These are phyloP conservation scores for Pythium pectinolyticum DNA, from an alignment of 352 stramenopile genomes.

Conservation along the genomic window DNA sequence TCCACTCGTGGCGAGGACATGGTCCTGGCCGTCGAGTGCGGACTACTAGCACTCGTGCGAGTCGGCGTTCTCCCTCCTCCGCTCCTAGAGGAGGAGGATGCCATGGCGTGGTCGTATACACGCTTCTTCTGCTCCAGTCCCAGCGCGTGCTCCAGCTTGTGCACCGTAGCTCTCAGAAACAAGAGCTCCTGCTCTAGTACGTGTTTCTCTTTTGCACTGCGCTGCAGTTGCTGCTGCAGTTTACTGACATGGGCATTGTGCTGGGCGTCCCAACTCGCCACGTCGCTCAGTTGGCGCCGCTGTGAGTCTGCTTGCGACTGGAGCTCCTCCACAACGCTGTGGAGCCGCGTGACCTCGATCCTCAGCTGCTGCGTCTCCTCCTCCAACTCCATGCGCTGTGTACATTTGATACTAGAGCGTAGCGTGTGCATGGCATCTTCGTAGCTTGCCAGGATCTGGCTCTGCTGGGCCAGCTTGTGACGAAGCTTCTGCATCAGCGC, in stretches of 20 bases:
- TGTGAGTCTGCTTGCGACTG: conserved; percentile 34
- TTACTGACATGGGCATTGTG: conserved; percentile 37
- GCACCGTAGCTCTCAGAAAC: conserved; percentile 36
- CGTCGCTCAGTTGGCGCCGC: conserved; percentile 29
- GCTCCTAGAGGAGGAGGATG: too few relatives aligned
- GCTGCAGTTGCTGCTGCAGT: conserved; percentile 44
- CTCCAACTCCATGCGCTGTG: conserved; percentile 59
- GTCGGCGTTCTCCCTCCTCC: too few relatives aligned
- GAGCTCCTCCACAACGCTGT: conserved; percentile 33
- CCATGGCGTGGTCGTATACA: conserved; percentile 47
- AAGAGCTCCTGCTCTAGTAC: conserved; percentile 51
- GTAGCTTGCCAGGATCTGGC: conserved; percentile 48
- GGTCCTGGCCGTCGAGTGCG: too few relatives aligned
- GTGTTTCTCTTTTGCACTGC: conserved; percentile 36
- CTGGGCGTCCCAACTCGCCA: conserved; percentile 35
- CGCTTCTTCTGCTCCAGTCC: conserved; percentile 51
- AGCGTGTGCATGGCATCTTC: conserved; percentile 63
- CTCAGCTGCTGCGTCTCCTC: conserved; percentile 54
- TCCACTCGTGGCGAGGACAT: too few relatives aligned
- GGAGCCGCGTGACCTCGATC: conserved; percentile 38
- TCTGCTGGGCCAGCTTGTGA: conserved; percentile 56
- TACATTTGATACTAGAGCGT: conserved; percentile 46
- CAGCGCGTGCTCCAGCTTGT: conserved; percentile 49
- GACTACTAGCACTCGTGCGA: too few relatives aligned
- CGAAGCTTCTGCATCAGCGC: conserved; percentile 49